Base-by-base conservation (phyloP, 225 moss, liverwort and hornwort genomes). In the Climacium dendroides region DNA sequence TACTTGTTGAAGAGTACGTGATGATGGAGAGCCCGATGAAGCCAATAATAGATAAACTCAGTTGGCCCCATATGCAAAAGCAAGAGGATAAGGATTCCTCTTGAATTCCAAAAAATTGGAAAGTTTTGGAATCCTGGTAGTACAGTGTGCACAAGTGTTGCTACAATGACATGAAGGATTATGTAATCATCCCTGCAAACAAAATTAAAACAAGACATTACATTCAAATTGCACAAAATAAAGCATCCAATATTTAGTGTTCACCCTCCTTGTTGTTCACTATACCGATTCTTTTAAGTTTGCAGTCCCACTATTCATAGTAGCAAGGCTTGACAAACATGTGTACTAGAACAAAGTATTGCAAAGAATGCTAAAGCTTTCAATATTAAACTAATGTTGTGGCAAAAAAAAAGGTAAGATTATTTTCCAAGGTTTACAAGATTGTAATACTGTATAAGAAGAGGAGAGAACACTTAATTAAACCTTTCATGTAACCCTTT, bases 11-110 rank as follows among this genome's bases (percentile, higher is more conserved):
- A 98, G 37, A 98, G 90, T 35, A 90, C 93, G 47, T 98, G 97
- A 55, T 97, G 97, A 48, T 98, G 98, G 19, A 98, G 96, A n/a
- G 93, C 95, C 9, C 98, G 94, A 84, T 98, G 98, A 64, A 91
- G 91, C 98, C 98, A 98, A 86, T 98, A 98, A 43, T 98, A 98
- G 55, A 94, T 35, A 19, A 90, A 92, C 79, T 98, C 98, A 4
- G 98, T 94, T 1, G 98, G 98, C 1, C 98, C 98, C 64, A 94
- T 93, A 71, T 98, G 98, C 63, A 98, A 62, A 7, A 98, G 89
- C 13, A 98, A 85, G 63, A 95, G 72, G 52, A 94, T 92, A n/a
- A 92, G 19, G 14, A 97, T 89, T 8, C 98, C 98, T 62, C 88
- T 89, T 13, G 90, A 82, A 67, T 96, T 62, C 97, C 98, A 99